Base-by-base conservation (phyloP, 1,284 basidiomycete genomes). In the Apiotrichum laibachii region DNA sequence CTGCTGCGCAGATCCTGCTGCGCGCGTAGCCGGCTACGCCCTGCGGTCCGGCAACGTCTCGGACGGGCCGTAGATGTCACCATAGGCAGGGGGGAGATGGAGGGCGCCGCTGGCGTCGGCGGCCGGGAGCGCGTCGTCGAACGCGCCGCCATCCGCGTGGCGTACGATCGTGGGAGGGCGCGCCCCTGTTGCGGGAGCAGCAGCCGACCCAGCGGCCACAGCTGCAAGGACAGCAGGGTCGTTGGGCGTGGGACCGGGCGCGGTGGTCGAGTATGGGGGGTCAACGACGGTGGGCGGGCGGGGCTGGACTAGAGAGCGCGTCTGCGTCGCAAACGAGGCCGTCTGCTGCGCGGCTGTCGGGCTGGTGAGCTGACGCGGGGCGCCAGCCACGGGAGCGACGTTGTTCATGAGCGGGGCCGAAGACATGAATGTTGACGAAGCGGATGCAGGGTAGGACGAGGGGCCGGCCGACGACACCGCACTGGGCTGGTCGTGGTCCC, bases 41-140 rank as follows among this genome's bases (percentile, higher is more conserved):
- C 12, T 37, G 15, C 15, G 11, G 37, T 11, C 12, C 37, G 37
- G 37, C 12, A 37, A 37, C 47, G 56, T 37, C 26, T 50, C 48
- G 19, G 61, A 53, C 37, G 57, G 55, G 19, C 57, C 59, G 55
- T 62, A 64, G 33, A 64, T 64, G 43, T 64, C 63, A 22, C 60
- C 63, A 16, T 64, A 64, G 1, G 63, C 63, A 0, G 63, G 63
- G 1, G 63, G 63, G 21, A 64, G 57, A 40, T 64, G 63, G 16
- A 64, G 49, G 16, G 55, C 56, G 19, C 34, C 52, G 10, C 37
- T n/a, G n/a, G n/a, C 48, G 43, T 50, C 56, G 39, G 18, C 13
- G 12, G 45, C 50, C 3, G 60, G 60, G 11, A 56, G 55, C 8
- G 54, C 57, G 46, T 59, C 63, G 4, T 52, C 37, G 50, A 61